A percentile compares a stretch with the other conserved stretches of the same genome.
phyloP scores from a whole-genome alignment of 2,329 filamentous ascomycete genomes.

The Stemphylium beticola region DNA sequence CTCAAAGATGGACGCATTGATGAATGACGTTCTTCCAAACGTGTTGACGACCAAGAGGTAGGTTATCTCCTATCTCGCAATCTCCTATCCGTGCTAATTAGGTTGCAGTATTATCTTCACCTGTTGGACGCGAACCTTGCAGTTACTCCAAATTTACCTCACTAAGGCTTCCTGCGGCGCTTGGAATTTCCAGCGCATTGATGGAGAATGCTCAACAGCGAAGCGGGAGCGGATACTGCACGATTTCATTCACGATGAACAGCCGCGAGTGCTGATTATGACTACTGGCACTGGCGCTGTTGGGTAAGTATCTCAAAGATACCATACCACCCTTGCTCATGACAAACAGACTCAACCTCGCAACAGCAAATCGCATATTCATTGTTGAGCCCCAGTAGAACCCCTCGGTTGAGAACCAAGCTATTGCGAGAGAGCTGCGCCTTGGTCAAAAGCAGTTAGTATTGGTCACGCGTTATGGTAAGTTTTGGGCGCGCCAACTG shows the following conservation, averaged over 20 bases:
- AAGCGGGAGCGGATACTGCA: conserved; percentile 47
- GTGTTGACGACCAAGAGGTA: too few relatives aligned
- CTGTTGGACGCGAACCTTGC: not conserved
- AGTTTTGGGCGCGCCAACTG: too few relatives aligned
- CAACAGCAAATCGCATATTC: conserved; percentile 56
- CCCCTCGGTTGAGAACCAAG: conserved; percentile 60
- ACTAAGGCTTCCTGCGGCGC: not conserved
- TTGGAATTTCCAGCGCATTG: conserved; percentile 1
- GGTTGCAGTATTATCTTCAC: not conserved
- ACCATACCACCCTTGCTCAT: too few relatives aligned
- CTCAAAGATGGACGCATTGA: too few relatives aligned
- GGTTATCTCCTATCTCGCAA: not conserved
- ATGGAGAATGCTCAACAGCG: not conserved
- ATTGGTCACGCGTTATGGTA: conserved; percentile 52
- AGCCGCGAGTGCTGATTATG: conserved; percentile 56
- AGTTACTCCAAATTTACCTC: not conserved
- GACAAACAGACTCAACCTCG: conserved; percentile 47
- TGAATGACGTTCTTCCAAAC: not conserved
- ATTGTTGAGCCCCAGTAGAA: conserved; percentile 64
- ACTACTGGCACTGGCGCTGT: conserved; percentile 60
- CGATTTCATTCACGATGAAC: conserved; percentile 41
- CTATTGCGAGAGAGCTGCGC: conserved; percentile 57
- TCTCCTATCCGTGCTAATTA: not conserved
- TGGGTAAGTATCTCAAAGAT: conserved; percentile 46
- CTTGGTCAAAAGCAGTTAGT: conserved; percentile 56